Base-by-base conservation (phyloP, 257 asterid genomes). In the Solanum sejunctum region DNA sequence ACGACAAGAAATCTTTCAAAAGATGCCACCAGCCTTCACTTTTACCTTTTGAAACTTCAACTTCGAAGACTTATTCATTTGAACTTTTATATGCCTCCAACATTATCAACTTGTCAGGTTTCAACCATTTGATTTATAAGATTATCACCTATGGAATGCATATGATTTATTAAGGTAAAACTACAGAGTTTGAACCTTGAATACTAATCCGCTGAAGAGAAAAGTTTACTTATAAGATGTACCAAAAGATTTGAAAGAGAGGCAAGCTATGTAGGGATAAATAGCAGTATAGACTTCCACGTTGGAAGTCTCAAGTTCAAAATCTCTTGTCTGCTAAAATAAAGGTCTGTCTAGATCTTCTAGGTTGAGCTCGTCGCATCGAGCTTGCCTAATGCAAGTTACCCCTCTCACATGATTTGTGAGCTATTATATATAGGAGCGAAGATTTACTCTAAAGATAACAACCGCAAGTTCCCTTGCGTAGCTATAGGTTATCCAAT, bases 401-500 rank as follows among this genome's bases (percentile, higher is more conserved):
- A 36, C 41, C 41, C 1, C 41, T 36, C 41, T 5, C 6, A 36
- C 6, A 5, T 36, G 41, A 0, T 36, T 36, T 36, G 6, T 5
- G 6, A 36, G 41, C 41, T 36, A 36, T 3, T 36, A 6, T 0
- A 5, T 36, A 36, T 36, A 36, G 41, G 6, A 36, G 41, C 6
- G 41, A 1, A 36, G 6, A 36, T 36, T 36, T 36, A 36, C 41
- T 0, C 41, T 36, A 36, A 36, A 6, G 6, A 36, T 36, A 36
- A 6, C 39, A 4, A 36, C 6, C 4, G 0, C 0, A 4, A 4
- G 0, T 36, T 36, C 0, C 39, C 0, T 5, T 12, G 43, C 13
- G 60, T 47, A 47, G 81, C 81, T 9, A 73, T 67, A 67, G 39
- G 52, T 39, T 18, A 17, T 39, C 21, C 78, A 39, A 9, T 39